Conservation (phyloP, 2,329 filamentous ascomycete species). For the Graphiopsis chlorocephala region DNA sequence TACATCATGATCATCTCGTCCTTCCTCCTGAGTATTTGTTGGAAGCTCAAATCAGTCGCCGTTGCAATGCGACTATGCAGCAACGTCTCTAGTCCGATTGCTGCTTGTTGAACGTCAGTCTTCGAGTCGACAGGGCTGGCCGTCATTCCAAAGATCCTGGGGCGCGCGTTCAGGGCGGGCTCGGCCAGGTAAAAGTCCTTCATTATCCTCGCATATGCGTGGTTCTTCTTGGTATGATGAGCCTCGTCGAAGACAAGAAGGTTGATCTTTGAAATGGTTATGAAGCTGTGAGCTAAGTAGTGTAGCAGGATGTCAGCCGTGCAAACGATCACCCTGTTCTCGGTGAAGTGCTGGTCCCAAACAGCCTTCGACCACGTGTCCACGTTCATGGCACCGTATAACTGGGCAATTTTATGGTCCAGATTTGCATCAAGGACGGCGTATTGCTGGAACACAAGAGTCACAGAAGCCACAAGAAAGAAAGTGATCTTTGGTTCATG, state of each 20-base stretch:
- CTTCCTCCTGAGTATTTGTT: slow-evolving; percentile 45
- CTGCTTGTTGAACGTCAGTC: slow-evolving; percentile 67
- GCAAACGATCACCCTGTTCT: slow-evolving; percentile 84
- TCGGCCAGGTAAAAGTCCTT: slow-evolving; percentile 73
- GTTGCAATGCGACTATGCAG: slow-evolving; percentile 84
- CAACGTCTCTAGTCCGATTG: slow-evolving; percentile 66
- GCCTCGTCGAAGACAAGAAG: slow-evolving; percentile 94
- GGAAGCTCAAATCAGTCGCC: slow-evolving; percentile 58
- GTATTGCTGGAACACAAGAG: slow-evolving; percentile 85
- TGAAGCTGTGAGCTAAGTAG: slow-evolving; percentile 74
- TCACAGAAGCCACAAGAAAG: slow-evolving; percentile 84
- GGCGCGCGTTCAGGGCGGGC: slow-evolving; percentile 49
- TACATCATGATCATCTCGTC: slow-evolving; percentile 57
- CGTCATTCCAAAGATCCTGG: slow-evolving; percentile 92
- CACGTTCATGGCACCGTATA: slow-evolving; percentile 68
- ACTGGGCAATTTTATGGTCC: slow-evolving; percentile 67
- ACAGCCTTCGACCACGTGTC: slow-evolving; percentile 60
- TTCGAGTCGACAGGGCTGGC: slow-evolving; percentile 89
- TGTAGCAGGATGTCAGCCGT: slow-evolving; percentile 83
- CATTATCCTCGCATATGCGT: slow-evolving; percentile 85
- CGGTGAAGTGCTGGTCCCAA: slow-evolving; percentile 57
- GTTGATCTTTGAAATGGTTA: slow-evolving; percentile 79
- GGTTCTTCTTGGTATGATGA: slow-evolving; percentile 92
- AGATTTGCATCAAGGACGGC: slow-evolving; percentile 79
- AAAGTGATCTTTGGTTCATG: slow-evolving; percentile 68